Percentiles rank a stretch among this genome's conserved stretches.
Conservation (phyloP, 257 asterid genomes). For the Przewalskia tangutica region DNA sequence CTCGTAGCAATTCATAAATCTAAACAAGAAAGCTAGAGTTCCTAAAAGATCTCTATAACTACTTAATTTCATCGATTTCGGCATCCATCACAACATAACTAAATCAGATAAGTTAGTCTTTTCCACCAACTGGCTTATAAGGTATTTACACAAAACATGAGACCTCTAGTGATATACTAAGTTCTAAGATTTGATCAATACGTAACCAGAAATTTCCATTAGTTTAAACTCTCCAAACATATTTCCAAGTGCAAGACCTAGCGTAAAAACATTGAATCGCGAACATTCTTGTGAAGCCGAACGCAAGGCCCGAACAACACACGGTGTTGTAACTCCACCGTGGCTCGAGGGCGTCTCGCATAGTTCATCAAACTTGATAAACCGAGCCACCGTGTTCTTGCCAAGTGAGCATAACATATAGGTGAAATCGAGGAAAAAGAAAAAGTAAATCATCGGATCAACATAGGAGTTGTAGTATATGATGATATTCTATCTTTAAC, state of each 20-base stretch:
- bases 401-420: slow-evolving; percentile 60
- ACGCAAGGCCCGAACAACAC: slow-evolving; percentile 20
- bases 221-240: neutral
- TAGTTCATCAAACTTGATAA: slow-evolving; percentile 49
- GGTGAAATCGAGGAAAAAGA: slow-evolving; percentile 50
- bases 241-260: neutral
- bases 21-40: no score
- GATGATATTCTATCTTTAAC: neutral
- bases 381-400: slow-evolving; percentile 44
- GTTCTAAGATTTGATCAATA: neutral
- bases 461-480: neutral
- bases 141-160: neutral
- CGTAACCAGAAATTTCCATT: neutral
- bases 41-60: no score
- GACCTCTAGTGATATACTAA: neutral
- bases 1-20: no score
- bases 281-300: slow-evolving; percentile 20
- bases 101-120: neutral
- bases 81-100: neutral
- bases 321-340: slow-evolving; percentile 21
- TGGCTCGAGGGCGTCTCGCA: slow-evolving; percentile 44
- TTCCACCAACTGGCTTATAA: neutral
- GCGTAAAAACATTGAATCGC: slow-evolving; percentile 59
- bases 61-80: neutral
- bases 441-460: neutral